Percentiles rank a stretch among this genome's conserved stretches.
Conservation (phyloP, 805 yeast species). For the Komagataella populi region DNA sequence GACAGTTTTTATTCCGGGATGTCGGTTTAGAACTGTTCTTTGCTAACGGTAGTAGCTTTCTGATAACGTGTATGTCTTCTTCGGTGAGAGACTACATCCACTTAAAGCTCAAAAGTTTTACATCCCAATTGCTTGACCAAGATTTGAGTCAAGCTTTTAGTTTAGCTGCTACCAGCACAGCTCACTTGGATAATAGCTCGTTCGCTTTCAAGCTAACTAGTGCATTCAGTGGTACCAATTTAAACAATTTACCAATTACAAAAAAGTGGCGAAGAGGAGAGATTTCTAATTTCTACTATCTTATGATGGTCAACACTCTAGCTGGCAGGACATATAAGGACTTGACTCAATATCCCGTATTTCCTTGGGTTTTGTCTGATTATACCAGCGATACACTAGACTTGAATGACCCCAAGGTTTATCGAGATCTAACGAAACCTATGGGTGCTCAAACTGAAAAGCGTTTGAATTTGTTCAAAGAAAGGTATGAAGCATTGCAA, state of each 20-base stretch:
- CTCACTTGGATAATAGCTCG: slow-evolving; percentile 5
- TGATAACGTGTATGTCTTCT: slow-evolving; percentile 48
- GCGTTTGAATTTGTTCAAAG: slow-evolving; percentile 51
- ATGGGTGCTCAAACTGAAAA: slow-evolving; percentile 76
- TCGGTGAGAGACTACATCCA: slow-evolving; percentile 44
- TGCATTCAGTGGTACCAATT: slow-evolving; percentile 25
- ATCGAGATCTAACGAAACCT: slow-evolving; percentile 70
- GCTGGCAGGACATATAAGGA: slow-evolving; percentile 89
- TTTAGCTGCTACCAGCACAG: slow-evolving; percentile 3
- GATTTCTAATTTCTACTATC: slow-evolving; percentile 70
- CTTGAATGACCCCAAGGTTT: slow-evolving; percentile 43
- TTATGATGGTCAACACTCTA: slow-evolving; percentile 67
- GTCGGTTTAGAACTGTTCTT: slow-evolving; percentile 73
- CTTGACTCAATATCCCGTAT: slow-evolving; percentile 80
- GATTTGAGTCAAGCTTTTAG: slow-evolving; percentile 42
- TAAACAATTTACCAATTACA: slow-evolving; percentile 33
- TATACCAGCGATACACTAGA: slow-evolving; percentile 63
- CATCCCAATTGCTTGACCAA: slow-evolving; percentile 35
- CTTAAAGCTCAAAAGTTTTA: slow-evolving; percentile 31
- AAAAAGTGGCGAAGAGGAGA: slow-evolving; percentile 66
- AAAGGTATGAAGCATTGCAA: slow-evolving; percentile 57
- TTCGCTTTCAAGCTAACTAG: slow-evolving; percentile 28
- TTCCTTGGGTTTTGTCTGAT: slow-evolving; percentile 86
- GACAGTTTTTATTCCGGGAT: slow-evolving; percentile 68
- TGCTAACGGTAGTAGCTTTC: slow-evolving; percentile 54